Evolutionary conservation across 2,329 filamentous ascomycete genomes (phyloP), one percentile per base, ranked within the genome.

Genomic region (Aspergillus neotritici): DNA sequence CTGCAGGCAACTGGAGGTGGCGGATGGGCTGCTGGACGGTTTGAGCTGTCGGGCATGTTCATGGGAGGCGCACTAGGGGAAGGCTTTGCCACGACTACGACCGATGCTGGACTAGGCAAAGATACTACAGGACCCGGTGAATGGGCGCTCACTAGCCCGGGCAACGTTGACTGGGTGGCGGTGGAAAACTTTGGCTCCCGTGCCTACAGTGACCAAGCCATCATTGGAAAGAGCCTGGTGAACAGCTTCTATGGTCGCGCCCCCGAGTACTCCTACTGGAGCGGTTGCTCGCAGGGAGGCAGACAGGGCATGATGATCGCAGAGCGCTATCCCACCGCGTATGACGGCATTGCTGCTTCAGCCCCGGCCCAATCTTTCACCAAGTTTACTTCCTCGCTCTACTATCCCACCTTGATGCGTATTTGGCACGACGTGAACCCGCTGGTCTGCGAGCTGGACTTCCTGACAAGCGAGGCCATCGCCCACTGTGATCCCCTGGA

Each of bases 241-340:
- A 35, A 45, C 7, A 47, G 43, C 2, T 65, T 56, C 43, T 71
- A 70, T 37, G 57, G 56, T 3, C 39, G 46, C n/a, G 40, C 40
- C 8, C 55, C 57, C 6, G 51, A 52, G 8, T 67, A 61, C 43
- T 68, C 67, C 4, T 74, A 74, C 57, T 73, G 67, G 53, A 54
- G 67, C 34, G 70, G 69, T 13, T 74, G 71, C 55, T 72, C 69
- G 2, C 65, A 65, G 11, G 71, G 71, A 42, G 71, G 71, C 13
- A 57, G 65, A 21, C 70, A 74, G 54, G 71, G 70, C 31, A 48
- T 73, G 30, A 68, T 68, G 50, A 63, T 65, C 4, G 65, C 66
- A 5, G 63, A 72, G 46, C 54, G 62, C 32, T 73, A 63, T 48
- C 71, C 70, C 0, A 54, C 64, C 2, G 68, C 71, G 36, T 73